Base-by-base conservation (phyloP, 2,329 filamentous ascomycete species). In the Dactylellina cionopaga region DNA sequence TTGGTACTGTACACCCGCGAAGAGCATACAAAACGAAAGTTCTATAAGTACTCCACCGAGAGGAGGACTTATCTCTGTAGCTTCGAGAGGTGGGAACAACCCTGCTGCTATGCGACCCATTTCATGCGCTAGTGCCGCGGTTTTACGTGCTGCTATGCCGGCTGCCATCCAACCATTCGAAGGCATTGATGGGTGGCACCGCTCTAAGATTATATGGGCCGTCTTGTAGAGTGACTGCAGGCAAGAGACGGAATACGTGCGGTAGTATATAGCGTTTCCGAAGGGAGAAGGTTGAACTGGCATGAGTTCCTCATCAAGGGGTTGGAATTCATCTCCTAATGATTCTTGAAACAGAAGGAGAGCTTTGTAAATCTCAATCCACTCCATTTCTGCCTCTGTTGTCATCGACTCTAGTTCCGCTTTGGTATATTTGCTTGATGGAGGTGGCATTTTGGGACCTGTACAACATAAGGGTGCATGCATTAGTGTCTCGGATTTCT, bases 211-310 rank as follows among this genome's bases (percentile, higher is more conserved):
- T 65, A 98, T 94, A 47, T 92, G 85, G 0, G 89, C 89, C 84
- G 94, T 91, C 80, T 96, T 90, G 79, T 91, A 93, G 75, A 93
- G 90, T 78, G 91, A 88, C 92, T 92, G 96, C 19, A 97, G 84
- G 31, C 91, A 90, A 1, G 91, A 91, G 74, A 98, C 90, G n/a
- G 90, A 89, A 79, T 92, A 94, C 1, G 91, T 94, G 27, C 91
- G 87, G 78, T 96, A 97, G 75, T 92, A 88, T 5, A 92, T 82
- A 0, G 91, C 90, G 13, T 64, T 64, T 0, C 95, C 94, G 78
- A 97, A 99, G 0, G 94, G 92, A 0, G 92, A 89, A 13, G 82
- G 77, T 49, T 88, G 84, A 56, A 87, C 80, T 65, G 85, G 83
- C 39, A 82, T 84, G 59, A 88, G 87, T 73, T 95, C 92, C 1